A percentile compares a stretch with the other conserved stretches of the same genome.
These are phyloP conservation scores for Pyrenophora graminea DNA, from an alignment of 2,329 filamentous ascomycete species.

Conservation along the genomic window DNA sequence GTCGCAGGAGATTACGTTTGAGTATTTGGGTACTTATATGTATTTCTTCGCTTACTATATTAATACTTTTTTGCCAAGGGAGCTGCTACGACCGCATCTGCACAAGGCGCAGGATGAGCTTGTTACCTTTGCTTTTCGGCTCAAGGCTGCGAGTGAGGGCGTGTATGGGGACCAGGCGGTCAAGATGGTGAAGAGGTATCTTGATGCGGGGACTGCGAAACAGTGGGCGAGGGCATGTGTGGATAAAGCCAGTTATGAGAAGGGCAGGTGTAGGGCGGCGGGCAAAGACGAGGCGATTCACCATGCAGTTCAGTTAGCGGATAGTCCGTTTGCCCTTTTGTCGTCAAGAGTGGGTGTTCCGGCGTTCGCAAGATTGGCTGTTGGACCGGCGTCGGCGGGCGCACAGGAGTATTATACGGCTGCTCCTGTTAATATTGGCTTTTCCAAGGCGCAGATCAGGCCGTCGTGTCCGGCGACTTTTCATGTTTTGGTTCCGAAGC, in stretches of 20 bases:
- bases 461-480: conserved; percentile 20
- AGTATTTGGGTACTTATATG: conserved; percentile 34
- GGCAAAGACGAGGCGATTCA: conserved; percentile 28
- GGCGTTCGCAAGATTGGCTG: conserved; percentile 31
- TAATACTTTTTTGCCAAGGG: conserved; percentile 31
- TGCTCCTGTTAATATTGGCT: conserved; percentile 29
- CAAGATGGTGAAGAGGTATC: conserved; percentile 27
- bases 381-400: conserved; percentile 27
- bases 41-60: conserved; percentile 42
- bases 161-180: conserved; percentile 28
- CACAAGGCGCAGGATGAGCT: conserved; percentile 35
- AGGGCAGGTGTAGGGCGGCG: conserved; percentile 24
- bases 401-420: conserved; percentile 22
- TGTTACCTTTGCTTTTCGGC: conserved; percentile 34
- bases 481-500: conserved; percentile 27
- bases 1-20: conserved; percentile 26
- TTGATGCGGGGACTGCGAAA: conserved; percentile 23
- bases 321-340: conserved; percentile 30
- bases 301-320: conserved; percentile 32
- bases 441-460: conserved; percentile 19
- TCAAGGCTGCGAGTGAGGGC: conserved; percentile 27
- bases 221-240: conserved; percentile 34
- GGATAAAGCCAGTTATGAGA: conserved; percentile 25
- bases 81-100: conserved; percentile 26
- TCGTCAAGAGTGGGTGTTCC: conserved; percentile 12